phyloP scores from a whole-genome alignment of 1,284 basidiomycete genomes.

The Cryptococcus floricola region DNA sequence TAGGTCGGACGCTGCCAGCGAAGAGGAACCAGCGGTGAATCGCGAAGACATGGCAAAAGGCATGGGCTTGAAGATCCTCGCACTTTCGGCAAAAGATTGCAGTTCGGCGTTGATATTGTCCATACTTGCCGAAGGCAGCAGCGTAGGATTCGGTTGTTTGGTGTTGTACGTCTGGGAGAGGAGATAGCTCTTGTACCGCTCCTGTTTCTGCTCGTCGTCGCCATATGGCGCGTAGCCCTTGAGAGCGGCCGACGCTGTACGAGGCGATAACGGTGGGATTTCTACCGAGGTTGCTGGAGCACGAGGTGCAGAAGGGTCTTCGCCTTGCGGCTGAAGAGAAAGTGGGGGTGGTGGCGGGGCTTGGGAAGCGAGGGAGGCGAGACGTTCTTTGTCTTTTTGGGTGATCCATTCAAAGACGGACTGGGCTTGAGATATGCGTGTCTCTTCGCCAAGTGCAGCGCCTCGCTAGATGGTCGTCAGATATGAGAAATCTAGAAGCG shows the following conservation, averaged over 20 bases:
- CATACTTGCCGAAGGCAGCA: constrained; percentile 57
- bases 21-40: constrained; percentile 69
- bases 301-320: constrained; percentile 3
- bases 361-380: constrained; percentile 58
- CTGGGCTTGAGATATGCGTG: constrained; percentile 51
- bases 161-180: constrained; percentile 60
- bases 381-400: constrained; percentile 78
- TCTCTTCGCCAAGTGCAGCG: constrained; percentile 73
- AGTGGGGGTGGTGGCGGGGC: constrained; percentile 18
- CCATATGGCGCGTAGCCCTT: constrained; percentile 86
- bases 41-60: constrained; percentile 87
- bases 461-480: constrained; percentile 62
- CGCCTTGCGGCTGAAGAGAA: constrained; percentile 12
- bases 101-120: constrained; percentile 78
- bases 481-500: neutral
- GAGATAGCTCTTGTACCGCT: constrained; percentile 79
- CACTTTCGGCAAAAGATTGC: constrained; percentile 78
- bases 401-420: constrained; percentile 93
- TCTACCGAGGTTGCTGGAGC: constrained; percentile 45
- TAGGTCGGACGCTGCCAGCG: constrained; percentile 54
- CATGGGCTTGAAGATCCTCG: constrained; percentile 85
- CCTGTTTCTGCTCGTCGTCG: constrained; percentile 71
- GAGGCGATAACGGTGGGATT: constrained; percentile 62
- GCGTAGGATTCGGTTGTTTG: constrained; percentile 51
- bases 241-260: constrained; percentile 79